A percentile compares a stretch with the other conserved stretches of the same genome.
Evolutionary conservation across 305 asterid species (phyloP).

Genomic region (Fraxinus sp.): DNA sequence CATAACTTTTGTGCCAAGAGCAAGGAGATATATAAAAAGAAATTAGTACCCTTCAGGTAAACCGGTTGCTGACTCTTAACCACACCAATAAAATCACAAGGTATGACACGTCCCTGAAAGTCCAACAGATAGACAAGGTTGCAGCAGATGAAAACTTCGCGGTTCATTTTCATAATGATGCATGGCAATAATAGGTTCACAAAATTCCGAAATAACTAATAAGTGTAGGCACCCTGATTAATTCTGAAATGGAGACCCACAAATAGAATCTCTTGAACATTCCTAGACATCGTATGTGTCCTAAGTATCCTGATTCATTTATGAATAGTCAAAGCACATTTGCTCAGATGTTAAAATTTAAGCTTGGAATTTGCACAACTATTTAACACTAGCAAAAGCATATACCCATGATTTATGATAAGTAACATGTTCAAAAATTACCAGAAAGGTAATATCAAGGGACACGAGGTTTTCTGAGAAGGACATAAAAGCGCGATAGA

Average conservation of each 20-base stretch:
- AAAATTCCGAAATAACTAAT: slow-evolving; percentile 15
- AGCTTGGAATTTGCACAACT: slow-evolving; percentile 1
- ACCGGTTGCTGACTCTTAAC: slow-evolving; percentile 96
- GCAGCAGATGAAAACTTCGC: slow-evolving; percentile 22
- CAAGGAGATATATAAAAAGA: slow-evolving; percentile 1
- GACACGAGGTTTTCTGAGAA: not conserved
- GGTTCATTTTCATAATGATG: slow-evolving; percentile 9
- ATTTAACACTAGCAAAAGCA: not conserved
- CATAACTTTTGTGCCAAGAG: slow-evolving; percentile 19
- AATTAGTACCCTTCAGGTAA: slow-evolving; percentile 69
- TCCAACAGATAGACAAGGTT: slow-evolving; percentile 32
- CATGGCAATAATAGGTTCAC: not conserved
- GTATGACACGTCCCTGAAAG: slow-evolving; percentile 92
- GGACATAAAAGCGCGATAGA: not conserved
- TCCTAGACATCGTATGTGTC: not conserved
- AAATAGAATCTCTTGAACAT: slow-evolving; percentile 1
- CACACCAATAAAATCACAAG: slow-evolving; percentile 96
- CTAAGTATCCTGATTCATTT: not conserved
- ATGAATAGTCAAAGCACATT: not conserved
- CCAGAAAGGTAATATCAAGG: not conserved
- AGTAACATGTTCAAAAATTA: not conserved
- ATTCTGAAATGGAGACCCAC: not conserved
- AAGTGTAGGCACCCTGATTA: not conserved
- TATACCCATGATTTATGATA: slow-evolving; percentile 1
- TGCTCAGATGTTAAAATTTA: not conserved